Conservation (phyloP, 257 asterid species). For the Knoxia roxburghii region DNA sequence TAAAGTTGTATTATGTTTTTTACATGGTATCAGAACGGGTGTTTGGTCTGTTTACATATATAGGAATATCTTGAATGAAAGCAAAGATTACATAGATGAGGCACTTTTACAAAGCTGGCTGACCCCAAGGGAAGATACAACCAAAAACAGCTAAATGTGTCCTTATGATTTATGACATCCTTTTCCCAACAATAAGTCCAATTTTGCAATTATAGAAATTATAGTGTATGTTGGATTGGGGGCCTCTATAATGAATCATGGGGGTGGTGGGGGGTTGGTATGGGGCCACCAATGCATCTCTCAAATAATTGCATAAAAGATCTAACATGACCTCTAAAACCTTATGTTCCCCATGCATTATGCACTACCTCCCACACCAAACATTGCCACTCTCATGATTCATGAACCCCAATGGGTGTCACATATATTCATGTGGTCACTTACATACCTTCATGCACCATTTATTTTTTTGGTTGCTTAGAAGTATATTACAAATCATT, state of each 20-base stretch:
- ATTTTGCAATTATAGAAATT: neutral
- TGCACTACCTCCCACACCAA: neutral
- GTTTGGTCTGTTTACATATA: too few species aligned
- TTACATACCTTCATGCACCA: too few species aligned
- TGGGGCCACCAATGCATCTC: neutral
- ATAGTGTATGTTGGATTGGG: slow-evolving; percentile 8
- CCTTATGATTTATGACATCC: slow-evolving; percentile 16
- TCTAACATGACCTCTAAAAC: slow-evolving; percentile 4
- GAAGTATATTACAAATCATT: too few species aligned
- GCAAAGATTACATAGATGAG: slow-evolving; percentile 13
- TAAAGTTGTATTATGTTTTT: too few species aligned
- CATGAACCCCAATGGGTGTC: too few species aligned
- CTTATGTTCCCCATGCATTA: neutral
- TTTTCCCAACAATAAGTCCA: slow-evolving; percentile 4
- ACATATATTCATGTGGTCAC: too few species aligned
- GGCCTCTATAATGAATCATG: slow-evolving; percentile 1
- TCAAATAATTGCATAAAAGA: slow-evolving; percentile 21
- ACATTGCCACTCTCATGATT: neutral
- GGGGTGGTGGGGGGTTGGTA: neutral
- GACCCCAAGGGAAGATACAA: slow-evolving; percentile 22
- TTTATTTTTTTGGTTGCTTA: too few species aligned
- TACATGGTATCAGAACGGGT: too few species aligned
- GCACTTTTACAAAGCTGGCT: slow-evolving; percentile 8
- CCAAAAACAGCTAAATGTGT: slow-evolving; percentile 23
- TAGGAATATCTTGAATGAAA: too few species aligned